These are phyloP conservation scores for Halophytophthora batemanensis DNA, from an alignment of 352 stramenopile genomes.

Conservation along the genomic window DNA sequence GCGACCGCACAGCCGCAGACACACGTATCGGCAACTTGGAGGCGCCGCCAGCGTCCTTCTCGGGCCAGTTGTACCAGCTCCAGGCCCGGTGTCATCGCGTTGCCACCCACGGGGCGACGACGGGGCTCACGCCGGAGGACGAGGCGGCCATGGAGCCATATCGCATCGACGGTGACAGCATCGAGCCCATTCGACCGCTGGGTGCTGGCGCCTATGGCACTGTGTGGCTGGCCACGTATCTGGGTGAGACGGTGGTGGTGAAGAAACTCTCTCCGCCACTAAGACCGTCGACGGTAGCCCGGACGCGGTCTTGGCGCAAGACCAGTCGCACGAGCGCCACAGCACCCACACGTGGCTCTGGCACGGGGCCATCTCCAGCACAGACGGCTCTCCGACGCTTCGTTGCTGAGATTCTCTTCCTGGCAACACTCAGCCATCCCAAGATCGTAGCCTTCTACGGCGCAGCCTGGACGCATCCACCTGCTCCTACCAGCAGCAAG, in stretches of 20 bases:
- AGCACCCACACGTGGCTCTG: conserved; percentile 8
- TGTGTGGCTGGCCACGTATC: conserved; percentile 51
- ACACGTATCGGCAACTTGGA: conserved; percentile 6
- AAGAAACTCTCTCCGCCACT: conserved; percentile 46
- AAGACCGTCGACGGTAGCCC: conserved; percentile 17
- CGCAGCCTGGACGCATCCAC: conserved; percentile 49
- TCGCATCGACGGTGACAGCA: conserved; percentile 39
- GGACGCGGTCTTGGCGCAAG: conserved; percentile 31
- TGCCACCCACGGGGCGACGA: not conserved
- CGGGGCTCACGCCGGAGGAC: conserved; percentile 26
- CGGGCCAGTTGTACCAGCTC: conserved; percentile 8
- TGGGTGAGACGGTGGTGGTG: conserved; percentile 40
- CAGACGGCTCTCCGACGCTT: conserved; percentile 34
- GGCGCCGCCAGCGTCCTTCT: not conserved
- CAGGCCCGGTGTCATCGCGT: conserved; percentile 5
- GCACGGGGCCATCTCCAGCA: conserved; percentile 5
- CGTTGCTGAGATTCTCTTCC: conserved; percentile 64
- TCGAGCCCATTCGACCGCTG: conserved; percentile 32
- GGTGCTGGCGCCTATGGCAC: conserved; percentile 39
- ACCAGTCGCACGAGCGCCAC: conserved; percentile 20
- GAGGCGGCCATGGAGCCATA: conserved; percentile 55
- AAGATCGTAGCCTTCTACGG: conserved; percentile 84
- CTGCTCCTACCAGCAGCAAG: not conserved
- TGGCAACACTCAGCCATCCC: conserved; percentile 56
- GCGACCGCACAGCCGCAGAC: conserved; percentile 7